Base-by-base conservation (phyloP, 2,329 filamentous ascomycete genomes). In the Colletotrichum graminicola region DNA sequence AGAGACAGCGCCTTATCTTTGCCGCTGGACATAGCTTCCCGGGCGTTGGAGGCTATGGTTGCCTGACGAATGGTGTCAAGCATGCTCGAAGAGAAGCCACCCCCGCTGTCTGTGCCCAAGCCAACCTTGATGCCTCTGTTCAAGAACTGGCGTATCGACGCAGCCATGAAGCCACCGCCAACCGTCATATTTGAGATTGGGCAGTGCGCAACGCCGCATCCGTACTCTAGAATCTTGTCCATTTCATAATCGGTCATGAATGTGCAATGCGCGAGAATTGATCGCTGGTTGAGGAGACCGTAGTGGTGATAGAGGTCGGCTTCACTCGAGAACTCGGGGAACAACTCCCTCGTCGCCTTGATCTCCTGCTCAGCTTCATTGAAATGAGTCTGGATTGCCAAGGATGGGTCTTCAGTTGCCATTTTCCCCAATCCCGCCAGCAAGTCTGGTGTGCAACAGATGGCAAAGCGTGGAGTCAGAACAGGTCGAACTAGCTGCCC, bases 261-360 rank as follows among this genome's bases (percentile, higher is more conserved):
- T 67, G 89, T 92, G 79, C 90, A 92, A 76, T 93, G 91, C 0
- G 91, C 91, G 0, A 93, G 84, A 67, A 93, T 91, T 0, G 87
- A 86, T 11, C 87, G 84, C 3, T 80, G 72, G 1, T 81, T 86
- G 7, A 93, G 81, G 5, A 93, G 79, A 0, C 84, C 84, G 70
- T 85, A 90, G 73, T 82, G 77, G 12, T 82, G 80, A 75, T 92
- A 92, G 4, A 92, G 80, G 64, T 91, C 88, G 0, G 84, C 87
- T 77, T 92, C 90, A 65, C 83, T 88, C 8, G 71, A 64, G 61
- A 89, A 89, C 0, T 83, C 78, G 0, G 89, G 88, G 74, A 91
- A 92, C 2, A 92, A 79, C 0, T 82, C 77, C 10, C 78, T 79
- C 0, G 90, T 92, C 26, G 85, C 84, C 1, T 81, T 74, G 64